phyloP scores from a whole-genome alignment of 768 basidiomycete species.

The Pisolithus sp. region DNA sequence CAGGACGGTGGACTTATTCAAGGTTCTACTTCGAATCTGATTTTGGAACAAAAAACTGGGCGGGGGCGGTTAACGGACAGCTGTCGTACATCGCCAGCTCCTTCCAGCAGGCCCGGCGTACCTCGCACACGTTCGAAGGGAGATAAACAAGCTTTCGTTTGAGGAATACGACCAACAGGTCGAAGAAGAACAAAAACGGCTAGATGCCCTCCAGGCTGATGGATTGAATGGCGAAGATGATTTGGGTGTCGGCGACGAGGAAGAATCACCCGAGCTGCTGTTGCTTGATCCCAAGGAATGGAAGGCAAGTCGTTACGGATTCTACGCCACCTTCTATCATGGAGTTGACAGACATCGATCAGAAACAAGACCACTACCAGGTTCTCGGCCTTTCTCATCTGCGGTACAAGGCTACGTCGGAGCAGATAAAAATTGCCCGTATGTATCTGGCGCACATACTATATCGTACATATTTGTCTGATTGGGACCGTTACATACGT shows the following conservation, averaged over 20 bases:
- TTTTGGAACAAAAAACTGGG: not conserved
- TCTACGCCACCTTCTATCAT: not conserved
- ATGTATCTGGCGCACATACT: constrained; percentile 28
- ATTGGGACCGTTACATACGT: not conserved
- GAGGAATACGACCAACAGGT: constrained; percentile 72
- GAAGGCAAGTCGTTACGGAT: constrained; percentile 56
- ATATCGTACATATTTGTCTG: not conserved
- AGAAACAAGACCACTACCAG: constrained; percentile 99
- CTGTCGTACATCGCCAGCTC: constrained; percentile 39
- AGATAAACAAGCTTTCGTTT: constrained; percentile 72
- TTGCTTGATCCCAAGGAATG: constrained; percentile 93
- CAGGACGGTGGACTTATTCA: not conserved
- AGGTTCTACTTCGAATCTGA: not conserved
- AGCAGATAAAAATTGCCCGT: constrained; percentile 97
- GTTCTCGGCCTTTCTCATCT: constrained; percentile 92
- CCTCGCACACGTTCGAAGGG: constrained; percentile 72
- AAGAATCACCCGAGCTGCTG: constrained; percentile 65
- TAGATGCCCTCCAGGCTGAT: constrained; percentile 42
- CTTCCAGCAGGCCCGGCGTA: constrained; percentile 88
- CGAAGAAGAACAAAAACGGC: constrained; percentile 45
- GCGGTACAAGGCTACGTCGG: constrained; percentile 78
- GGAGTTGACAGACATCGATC: constrained; percentile 6
- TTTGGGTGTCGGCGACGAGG: constrained; percentile 89
- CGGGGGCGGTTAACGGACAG: not conserved
- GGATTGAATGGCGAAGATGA: constrained; percentile 63